These are phyloP conservation scores for Flaveria brownii DNA, from an alignment of 129 eudicot species.

Conservation along the genomic window DNA sequence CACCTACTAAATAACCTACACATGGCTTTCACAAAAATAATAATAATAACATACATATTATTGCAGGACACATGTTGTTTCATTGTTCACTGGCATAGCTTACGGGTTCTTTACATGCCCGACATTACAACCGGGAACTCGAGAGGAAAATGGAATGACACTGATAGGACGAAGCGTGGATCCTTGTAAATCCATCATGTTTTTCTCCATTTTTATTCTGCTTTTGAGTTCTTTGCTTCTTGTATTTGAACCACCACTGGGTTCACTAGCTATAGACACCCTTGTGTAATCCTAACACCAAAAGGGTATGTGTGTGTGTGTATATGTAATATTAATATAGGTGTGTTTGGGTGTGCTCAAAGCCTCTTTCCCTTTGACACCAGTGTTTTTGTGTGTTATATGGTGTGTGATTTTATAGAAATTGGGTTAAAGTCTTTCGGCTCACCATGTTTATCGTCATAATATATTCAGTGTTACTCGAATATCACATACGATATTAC, in stretches of 20 bases:
- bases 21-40: too few relatives aligned
- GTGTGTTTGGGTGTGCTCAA: constrained; percentile 6
- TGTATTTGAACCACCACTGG: constrained; percentile 60
- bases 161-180: constrained; percentile 46
- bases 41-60: background rate
- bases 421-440: background rate
- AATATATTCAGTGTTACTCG: too few relatives aligned
- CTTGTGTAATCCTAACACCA: constrained; percentile 26
- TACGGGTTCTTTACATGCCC: constrained; percentile 71
- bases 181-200: constrained; percentile 64
- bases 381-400: constrained; percentile 4
- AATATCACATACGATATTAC: too few relatives aligned
- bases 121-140: constrained; percentile 42
- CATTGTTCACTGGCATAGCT: constrained; percentile 64
- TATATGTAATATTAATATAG: constrained; percentile 16
- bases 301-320: background rate
- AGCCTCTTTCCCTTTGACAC: constrained; percentile 30
- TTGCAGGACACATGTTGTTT: constrained; percentile 73
- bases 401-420: background rate
- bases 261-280: constrained; percentile 39
- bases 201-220: constrained; percentile 58
- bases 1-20: background rate
- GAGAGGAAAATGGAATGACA: constrained; percentile 57
- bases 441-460: too few relatives aligned
- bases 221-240: constrained; percentile 53